Evolutionary conservation across 331 rosid genomes (phyloP), one percentile per base, ranked within the genome.

Genomic region (Malus hybrid): DNA sequence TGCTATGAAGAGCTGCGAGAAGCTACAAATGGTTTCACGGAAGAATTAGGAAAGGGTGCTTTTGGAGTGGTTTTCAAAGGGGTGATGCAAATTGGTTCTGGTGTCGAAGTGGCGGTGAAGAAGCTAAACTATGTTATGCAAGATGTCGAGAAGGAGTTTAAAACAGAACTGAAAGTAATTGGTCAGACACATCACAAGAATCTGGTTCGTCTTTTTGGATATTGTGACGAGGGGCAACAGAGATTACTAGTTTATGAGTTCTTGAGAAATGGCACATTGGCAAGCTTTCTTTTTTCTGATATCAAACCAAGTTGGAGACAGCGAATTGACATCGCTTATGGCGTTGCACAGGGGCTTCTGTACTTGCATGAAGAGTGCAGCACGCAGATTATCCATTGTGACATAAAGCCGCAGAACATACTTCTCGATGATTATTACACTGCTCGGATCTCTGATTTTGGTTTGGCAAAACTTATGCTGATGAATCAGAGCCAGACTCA

Each of bases 361-460:
- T 24, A 24, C 24, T 24, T 24, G 24, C 85, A 82, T 6, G 82
- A 82, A 12, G 85, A 69, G 18, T 82, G 85, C 46, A 70, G 59
- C n/a, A 70, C 54, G 18, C 77, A 64, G 7, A 78, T 70, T 31
- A 82, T 82, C 8, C 85, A 82, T 28, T 82, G 78, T 4, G 80
- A 83, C 48, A 78, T 82, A 18, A 82, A 82, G 71, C 86, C 86
- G 36, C 83, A 82, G 5, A 82, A 82, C 79, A 74, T 82, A 76
- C 83, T 74, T 61, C 67, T 83, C 3, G 80, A 79, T 6, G 80
- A 82, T 19, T 56, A 39, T 20, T 75, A 59, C 61, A 71, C 31
- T 0, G 69, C 81, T n/a, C 52, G 69, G 20, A 83, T 83, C n/a
- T 65, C 83, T 1, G 80, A 83, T 75, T 83, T 83, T 5, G 83